phyloP scores from a whole-genome alignment of 208 protist genomes.

The Acanthamoeba lugdunensis region DNA sequence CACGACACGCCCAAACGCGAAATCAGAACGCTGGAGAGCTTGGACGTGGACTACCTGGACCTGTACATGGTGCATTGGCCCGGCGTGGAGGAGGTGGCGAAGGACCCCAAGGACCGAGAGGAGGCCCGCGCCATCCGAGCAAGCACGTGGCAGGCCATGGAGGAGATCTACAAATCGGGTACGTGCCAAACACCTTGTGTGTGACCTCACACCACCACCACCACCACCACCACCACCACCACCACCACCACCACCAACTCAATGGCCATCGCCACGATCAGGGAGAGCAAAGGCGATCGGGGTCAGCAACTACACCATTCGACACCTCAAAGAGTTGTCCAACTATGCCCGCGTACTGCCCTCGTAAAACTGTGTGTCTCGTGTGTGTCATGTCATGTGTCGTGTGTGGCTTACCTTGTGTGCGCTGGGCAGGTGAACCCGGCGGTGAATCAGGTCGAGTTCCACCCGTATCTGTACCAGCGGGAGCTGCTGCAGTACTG shows the following conservation, averaged over 20 bases:
- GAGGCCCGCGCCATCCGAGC: conserved; percentile 16
- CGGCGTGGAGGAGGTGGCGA: conserved; percentile 16
- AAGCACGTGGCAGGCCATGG: conserved; percentile 45
- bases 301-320: conserved; percentile 53
- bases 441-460: conserved; percentile 57
- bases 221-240: no score
- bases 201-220: no score
- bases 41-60: conserved; percentile 53
- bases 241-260: no score
- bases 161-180: conserved; percentile 12
- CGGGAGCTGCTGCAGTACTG: conserved; percentile 41
- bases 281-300: conserved; percentile 18
- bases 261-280: no score
- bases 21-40: not conserved
- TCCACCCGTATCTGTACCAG: conserved; percentile 50
- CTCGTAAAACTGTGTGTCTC: not conserved
- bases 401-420: not conserved
- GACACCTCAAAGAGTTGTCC: conserved; percentile 34
- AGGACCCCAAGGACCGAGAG: conserved; percentile 20
- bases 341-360: not conserved
- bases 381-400: no score
- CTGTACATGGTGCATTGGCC: conserved; percentile 71
- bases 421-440: not conserved
- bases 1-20: no score
- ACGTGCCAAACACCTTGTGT: no score